These are phyloP conservation scores for Fusarium secorum DNA, from an alignment of 2,329 filamentous ascomycete species.

Conservation along the genomic window DNA sequence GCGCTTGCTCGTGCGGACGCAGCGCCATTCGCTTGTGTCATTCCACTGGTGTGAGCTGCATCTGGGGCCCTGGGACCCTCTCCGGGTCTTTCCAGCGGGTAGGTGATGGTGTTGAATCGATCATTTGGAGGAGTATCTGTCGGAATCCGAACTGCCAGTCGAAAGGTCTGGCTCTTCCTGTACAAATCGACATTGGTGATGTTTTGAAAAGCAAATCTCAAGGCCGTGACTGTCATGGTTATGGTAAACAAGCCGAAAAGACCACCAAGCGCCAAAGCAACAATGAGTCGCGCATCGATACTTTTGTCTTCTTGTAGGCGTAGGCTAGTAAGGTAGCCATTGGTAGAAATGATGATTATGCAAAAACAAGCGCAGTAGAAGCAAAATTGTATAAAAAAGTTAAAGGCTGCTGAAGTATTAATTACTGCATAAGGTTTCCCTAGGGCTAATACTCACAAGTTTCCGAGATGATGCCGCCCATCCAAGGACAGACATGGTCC, in stretches of 20 bases:
- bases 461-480: conserved; percentile 91
- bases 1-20: conserved; percentile 23
- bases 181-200: conserved; percentile 86
- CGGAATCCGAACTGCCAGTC: conserved; percentile 78
- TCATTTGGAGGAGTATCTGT: conserved; percentile 52
- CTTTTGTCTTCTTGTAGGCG: conserved; percentile 52
- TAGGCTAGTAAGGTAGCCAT: conserved; percentile 69
- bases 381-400: conserved; percentile 91
- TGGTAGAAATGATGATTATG: conserved; percentile 66
- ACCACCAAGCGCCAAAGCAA: conserved; percentile 69
- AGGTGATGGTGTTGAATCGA: conserved; percentile 62
- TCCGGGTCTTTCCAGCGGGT: conserved; percentile 57
- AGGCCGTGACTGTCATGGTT: conserved; percentile 77
- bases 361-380: conserved; percentile 76
- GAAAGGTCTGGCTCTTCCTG: conserved; percentile 68
- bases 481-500: conserved; percentile 97
- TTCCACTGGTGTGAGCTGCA: conserved; percentile 2
- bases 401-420: conserved; percentile 66
- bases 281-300: conserved; percentile 69
- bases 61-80: conserved; percentile 7
- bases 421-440: not conserved
- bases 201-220: conserved; percentile 75
- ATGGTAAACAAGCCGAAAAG: conserved; percentile 84
- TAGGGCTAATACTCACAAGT: conserved; percentile 60
- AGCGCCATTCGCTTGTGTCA: not conserved